A percentile compares a stretch with the other conserved stretches of the same genome.
phyloP scores from a whole-genome alignment of 208 protist genomes.

The Wallacemonas sp. region DNA sequence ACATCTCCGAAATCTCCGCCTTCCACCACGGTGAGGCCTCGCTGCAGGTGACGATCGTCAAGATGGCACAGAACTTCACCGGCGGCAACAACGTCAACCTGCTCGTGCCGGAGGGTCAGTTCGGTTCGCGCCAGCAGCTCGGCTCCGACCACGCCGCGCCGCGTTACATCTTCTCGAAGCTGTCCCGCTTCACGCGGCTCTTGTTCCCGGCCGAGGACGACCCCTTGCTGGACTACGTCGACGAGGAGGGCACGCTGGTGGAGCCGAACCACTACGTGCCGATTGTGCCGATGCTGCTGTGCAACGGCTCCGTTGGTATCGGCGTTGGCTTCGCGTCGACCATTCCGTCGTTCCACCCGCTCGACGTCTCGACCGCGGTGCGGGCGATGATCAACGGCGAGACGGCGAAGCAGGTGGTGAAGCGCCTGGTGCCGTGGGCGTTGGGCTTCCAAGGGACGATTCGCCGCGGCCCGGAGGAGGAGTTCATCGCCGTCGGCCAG shows the following conservation, averaged over 20 bases:
- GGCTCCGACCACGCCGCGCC: conserved; percentile 98
- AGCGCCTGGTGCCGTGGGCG: conserved; percentile 95
- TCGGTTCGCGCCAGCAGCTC: conserved; percentile 98
- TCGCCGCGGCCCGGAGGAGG: conserved; percentile 54
- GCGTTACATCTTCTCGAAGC: conserved; percentile 96
- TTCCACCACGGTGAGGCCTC: conserved; percentile 99
- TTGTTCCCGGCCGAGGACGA: conserved; percentile 98
- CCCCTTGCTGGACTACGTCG: conserved; percentile 95
- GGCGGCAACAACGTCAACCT: conserved; percentile 99
- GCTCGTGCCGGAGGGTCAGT: conserved; percentile 98
- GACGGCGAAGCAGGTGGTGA: conserved; percentile 65
- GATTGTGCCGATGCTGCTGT: conserved; percentile 98
- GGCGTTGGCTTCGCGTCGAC: conserved; percentile 98
- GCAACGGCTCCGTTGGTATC: conserved; percentile 99
- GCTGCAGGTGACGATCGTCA: conserved; percentile 98
- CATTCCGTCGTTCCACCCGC: conserved; percentile 95
- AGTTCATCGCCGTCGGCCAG: conserved; percentile 77
- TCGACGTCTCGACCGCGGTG: conserved; percentile 94
- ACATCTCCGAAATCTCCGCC: conserved; percentile 95
- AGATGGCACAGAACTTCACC: conserved; percentile 99
- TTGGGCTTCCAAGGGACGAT: conserved; percentile 94
- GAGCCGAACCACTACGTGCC: conserved; percentile 99
- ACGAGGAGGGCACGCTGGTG: conserved; percentile 98
- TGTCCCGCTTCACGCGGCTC: conserved; percentile 94
- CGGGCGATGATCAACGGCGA: conserved; percentile 86